phyloP scores from a whole-genome alignment of 176 grass and related monocot genomes.

The Phyllostachys edulis region DNA sequence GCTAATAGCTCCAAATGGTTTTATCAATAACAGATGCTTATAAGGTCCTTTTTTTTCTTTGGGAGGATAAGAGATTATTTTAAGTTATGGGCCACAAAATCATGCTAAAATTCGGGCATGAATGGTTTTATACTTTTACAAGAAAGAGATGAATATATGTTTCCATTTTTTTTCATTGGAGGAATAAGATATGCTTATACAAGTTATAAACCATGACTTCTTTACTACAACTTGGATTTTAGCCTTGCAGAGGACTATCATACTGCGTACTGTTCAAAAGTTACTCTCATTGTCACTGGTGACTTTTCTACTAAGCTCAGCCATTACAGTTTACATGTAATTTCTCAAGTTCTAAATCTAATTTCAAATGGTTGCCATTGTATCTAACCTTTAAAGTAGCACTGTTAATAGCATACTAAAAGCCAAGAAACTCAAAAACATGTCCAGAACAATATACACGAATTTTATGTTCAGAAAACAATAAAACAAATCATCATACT shows the following conservation, averaged over 20 bases:
- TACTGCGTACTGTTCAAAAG: not conserved
- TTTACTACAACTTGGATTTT: not conserved
- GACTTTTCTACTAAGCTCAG: not conserved
- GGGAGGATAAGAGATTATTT: not conserved
- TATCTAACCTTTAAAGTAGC: not conserved
- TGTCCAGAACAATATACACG: not conserved
- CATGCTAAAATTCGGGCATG: not conserved
- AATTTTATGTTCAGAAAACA: not conserved
- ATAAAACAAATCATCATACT: not conserved
- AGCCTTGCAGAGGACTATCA: not conserved
- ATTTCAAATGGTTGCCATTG: not conserved
- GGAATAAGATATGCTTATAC: not conserved
- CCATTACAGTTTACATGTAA: not conserved
- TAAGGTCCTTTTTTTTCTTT: not conserved
- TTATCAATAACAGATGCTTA: constrained; percentile 1
- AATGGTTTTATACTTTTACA: not conserved
- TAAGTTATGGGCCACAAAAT: not conserved
- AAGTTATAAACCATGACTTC: not conserved
- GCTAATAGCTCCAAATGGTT: not conserved
- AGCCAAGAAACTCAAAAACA: not conserved
- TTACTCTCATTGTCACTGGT: not conserved
- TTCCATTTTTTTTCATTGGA: not conserved
- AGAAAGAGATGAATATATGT: not conserved
- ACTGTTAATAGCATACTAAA: not conserved
- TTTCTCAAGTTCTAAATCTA: not conserved